A percentile compares a stretch with the other conserved stretches of the same genome.
These are phyloP conservation scores for Colletotrichum sp. DNA, from an alignment of 2,329 filamentous ascomycete genomes.

Conservation along the genomic window DNA sequence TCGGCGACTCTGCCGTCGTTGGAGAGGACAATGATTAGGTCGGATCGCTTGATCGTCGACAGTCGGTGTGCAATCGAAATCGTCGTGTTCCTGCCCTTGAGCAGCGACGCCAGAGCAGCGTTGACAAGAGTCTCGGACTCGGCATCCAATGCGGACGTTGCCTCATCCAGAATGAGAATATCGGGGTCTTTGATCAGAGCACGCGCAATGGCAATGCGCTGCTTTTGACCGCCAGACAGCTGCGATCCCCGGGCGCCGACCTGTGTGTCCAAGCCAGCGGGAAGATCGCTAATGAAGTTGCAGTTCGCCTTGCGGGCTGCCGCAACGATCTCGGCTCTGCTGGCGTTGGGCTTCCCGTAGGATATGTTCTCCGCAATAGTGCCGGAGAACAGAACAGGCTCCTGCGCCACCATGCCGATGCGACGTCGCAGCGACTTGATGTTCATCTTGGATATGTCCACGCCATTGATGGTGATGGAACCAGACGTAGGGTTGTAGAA, in stretches of 20 bases:
- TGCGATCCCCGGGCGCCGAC: constrained; percentile 93
- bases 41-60: constrained; percentile 94
- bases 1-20: constrained; percentile 89
- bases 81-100: constrained; percentile 89
- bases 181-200: constrained; percentile 95
- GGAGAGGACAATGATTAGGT: constrained; percentile 91
- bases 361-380: constrained; percentile 89
- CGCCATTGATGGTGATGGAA: constrained; percentile 80
- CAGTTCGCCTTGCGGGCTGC: constrained; percentile 95
- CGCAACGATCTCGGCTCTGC: constrained; percentile 78
- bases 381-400: constrained; percentile 90
- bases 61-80: constrained; percentile 97
- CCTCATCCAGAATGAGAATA: constrained; percentile 95
- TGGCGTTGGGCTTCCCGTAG: constrained; percentile 84
- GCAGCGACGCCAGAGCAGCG: constrained; percentile 79
- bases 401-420: constrained; percentile 94
- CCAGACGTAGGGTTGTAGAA: constrained; percentile 88
- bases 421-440: constrained; percentile 89
- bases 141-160: constrained; percentile 93
- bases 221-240: constrained; percentile 94
- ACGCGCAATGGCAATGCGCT: constrained; percentile 95
- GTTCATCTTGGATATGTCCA: constrained; percentile 86
- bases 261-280: constrained; percentile 91
- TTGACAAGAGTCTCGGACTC: constrained; percentile 98
- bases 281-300: constrained; percentile 95